phyloP scores from a whole-genome alignment of 768 basidiomycete genomes.

The Suillus plorans region DNA sequence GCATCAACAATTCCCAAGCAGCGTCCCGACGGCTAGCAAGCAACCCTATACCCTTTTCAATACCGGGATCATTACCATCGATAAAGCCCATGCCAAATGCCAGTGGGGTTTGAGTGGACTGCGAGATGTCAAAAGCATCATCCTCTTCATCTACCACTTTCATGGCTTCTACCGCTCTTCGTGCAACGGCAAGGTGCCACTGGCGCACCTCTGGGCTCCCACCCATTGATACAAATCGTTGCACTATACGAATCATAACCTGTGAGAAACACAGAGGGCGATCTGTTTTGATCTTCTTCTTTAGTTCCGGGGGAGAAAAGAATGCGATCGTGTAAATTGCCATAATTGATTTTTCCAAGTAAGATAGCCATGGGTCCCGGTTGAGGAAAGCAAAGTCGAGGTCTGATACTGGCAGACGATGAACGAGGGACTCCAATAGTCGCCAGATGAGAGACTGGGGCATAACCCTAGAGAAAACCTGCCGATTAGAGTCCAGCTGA shows the following conservation, averaged over 20 bases:
- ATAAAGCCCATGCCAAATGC: constrained; percentile 87
- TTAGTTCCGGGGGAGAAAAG: constrained; percentile 73
- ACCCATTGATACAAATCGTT: constrained; percentile 52
- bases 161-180: constrained; percentile 73
- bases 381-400: constrained; percentile 67
- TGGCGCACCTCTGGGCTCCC: constrained; percentile 51
- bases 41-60: constrained; percentile 74
- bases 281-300: constrained; percentile 66
- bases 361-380: constrained; percentile 71
- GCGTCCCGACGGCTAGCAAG: constrained; percentile 71
- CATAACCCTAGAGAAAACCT: constrained; percentile 62
- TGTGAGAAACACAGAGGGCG: constrained; percentile 64
- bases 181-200: constrained; percentile 53
- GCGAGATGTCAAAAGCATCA: constrained; percentile 71
- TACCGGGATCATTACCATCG: constrained; percentile 62
- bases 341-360: constrained; percentile 77
- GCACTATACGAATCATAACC: constrained; percentile 71
- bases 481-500: constrained; percentile 76
- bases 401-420: constrained; percentile 80
- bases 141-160: constrained; percentile 76
- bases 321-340: constrained; percentile 87
- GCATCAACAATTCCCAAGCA: constrained; percentile 70
- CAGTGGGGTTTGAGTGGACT: constrained; percentile 56
- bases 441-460: constrained; percentile 56
- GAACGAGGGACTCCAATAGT: constrained; percentile 70